Percentiles rank a stretch among this genome's conserved stretches.
These are phyloP conservation scores for Xerocomus potaroensis DNA, from an alignment of 768 basidiomycete species.

Conservation along the genomic window DNA sequence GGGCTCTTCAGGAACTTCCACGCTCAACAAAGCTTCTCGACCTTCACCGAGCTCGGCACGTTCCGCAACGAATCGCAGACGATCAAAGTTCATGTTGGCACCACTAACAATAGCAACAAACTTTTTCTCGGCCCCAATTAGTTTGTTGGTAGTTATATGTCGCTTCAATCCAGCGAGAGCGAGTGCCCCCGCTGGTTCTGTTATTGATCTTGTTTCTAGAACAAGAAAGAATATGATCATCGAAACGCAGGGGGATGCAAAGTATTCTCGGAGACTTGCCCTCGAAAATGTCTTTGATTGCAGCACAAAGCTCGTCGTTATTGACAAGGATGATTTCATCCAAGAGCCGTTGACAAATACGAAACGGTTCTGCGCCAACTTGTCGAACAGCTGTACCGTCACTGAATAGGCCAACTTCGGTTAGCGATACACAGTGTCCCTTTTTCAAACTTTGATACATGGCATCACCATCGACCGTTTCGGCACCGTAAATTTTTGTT, in stretches of 20 bases:
- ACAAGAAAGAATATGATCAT: not conserved
- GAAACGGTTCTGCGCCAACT: constrained; percentile 92
- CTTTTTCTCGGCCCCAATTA: constrained; percentile 77
- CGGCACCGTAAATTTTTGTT: constrained; percentile 83
- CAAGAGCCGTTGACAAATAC: constrained; percentile 81
- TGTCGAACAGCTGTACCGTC: constrained; percentile 97
- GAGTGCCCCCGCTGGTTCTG: constrained; percentile 94
- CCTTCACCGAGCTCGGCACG: constrained; percentile 97
- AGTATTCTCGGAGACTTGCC: constrained; percentile 42
- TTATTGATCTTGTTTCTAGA: constrained; percentile 85
- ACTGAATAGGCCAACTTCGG: constrained; percentile 93
- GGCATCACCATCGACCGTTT: constrained; percentile 93
- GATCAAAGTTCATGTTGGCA: constrained; percentile 99
- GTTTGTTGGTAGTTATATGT: constrained; percentile 74
- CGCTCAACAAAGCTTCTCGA: constrained; percentile 86
- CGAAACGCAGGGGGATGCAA: not conserved
- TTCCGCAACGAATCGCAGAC: constrained; percentile 96
- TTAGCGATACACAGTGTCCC: constrained; percentile 77
- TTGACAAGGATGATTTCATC: constrained; percentile 81
- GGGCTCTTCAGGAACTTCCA: constrained; percentile 90
- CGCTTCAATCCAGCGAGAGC: constrained; percentile 89
- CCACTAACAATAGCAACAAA: constrained; percentile 93
- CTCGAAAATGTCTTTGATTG: constrained; percentile 98
- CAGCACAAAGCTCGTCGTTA: constrained; percentile 97
- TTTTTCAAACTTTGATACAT: constrained; percentile 80